Evolutionary conservation across 2,329 filamentous ascomycete genomes (phyloP).

Genomic region (Cladobotryum protrusum): DNA sequence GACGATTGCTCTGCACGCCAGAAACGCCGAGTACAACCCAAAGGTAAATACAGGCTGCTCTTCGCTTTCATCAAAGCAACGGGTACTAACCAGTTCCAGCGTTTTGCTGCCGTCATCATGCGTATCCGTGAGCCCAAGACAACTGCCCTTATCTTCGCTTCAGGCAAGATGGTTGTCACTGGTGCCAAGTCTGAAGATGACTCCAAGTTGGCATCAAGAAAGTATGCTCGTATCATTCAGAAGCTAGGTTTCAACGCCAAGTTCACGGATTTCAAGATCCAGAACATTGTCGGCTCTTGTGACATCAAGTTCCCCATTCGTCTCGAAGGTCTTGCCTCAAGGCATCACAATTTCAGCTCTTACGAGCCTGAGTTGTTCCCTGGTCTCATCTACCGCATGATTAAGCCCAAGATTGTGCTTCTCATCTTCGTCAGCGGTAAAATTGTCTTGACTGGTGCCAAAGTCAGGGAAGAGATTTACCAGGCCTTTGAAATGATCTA

Average conservation of each 20-base stretch:
- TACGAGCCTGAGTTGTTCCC: constrained; percentile 99
- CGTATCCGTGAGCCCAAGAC: constrained; percentile 99
- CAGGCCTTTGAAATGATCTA: constrained; percentile 97
- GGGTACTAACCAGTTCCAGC: constrained; percentile 44
- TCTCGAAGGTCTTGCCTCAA: constrained; percentile 87
- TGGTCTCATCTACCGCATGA: constrained; percentile 99
- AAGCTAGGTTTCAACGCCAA: constrained; percentile 99
- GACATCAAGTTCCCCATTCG: constrained; percentile 99
- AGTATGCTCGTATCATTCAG: constrained; percentile 98
- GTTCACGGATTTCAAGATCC: constrained; percentile 99
- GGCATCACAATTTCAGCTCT: constrained; percentile 98
- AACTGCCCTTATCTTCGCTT: constrained; percentile 94
- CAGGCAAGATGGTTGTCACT: constrained; percentile 98
- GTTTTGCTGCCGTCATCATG: constrained; percentile 99
- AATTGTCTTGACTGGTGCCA: constrained; percentile 95
- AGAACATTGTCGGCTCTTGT: constrained; percentile 98
- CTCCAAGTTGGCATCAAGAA: constrained; percentile 91
- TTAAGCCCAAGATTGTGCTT: constrained; percentile 98
- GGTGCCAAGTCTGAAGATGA: constrained; percentile 98
- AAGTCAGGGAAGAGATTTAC: constrained; percentile 97
- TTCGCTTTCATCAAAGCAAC: neutral
- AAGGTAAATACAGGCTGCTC: constrained; percentile 57
- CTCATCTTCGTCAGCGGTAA: constrained; percentile 98
- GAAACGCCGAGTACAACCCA: constrained; percentile 97
- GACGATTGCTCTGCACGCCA: constrained; percentile 95